Percentiles rank a stretch among this genome's conserved stretches.
Evolutionary conservation across 2,329 filamentous ascomycete species (phyloP).

Genomic region (Arthrobotrys megalospora): DNA sequence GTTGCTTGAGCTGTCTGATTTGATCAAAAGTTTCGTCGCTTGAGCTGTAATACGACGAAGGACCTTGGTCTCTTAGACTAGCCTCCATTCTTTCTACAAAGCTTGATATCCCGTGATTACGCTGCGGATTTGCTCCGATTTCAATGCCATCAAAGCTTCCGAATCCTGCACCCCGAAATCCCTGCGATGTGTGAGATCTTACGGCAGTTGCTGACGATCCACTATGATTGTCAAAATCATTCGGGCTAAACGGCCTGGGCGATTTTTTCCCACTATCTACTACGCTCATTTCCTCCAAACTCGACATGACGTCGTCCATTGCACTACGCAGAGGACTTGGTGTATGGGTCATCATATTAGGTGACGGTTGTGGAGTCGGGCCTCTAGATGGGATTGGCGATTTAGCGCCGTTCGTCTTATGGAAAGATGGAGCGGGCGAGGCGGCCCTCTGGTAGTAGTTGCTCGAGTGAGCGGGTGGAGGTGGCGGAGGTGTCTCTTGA

Average conservation of each 20-base stretch:
- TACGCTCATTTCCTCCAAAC: slow-evolving; percentile 82
- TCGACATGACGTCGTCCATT: slow-evolving; percentile 98
- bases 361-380: slow-evolving; percentile 59
- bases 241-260: slow-evolving; percentile 43
- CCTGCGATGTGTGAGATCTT: slow-evolving; percentile 82
- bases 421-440: slow-evolving; percentile 54
- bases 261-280: slow-evolving; percentile 61
- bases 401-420: slow-evolving; percentile 53
- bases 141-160: slow-evolving; percentile 73
- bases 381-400: slow-evolving; percentile 62
- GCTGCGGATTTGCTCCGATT: slow-evolving; percentile 45
- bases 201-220: slow-evolving; percentile 61
- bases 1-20: slow-evolving; percentile 52
- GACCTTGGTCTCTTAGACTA: slow-evolving; percentile 37
- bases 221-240: slow-evolving; percentile 54
- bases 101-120: slow-evolving; percentile 51
- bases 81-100: slow-evolving; percentile 59
- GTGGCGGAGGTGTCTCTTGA: slow-evolving; percentile 59
- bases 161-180: slow-evolving; percentile 73
- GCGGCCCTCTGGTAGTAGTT: slow-evolving; percentile 56
- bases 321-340: slow-evolving; percentile 93
- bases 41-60: slow-evolving; percentile 44
- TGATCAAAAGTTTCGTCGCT: slow-evolving; percentile 55
- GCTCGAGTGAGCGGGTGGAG: slow-evolving; percentile 62
- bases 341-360: slow-evolving; percentile 70